phyloP scores from a whole-genome alignment of 1,284 basidiomycete species.

The Coniferiporia sulphurascens region DNA sequence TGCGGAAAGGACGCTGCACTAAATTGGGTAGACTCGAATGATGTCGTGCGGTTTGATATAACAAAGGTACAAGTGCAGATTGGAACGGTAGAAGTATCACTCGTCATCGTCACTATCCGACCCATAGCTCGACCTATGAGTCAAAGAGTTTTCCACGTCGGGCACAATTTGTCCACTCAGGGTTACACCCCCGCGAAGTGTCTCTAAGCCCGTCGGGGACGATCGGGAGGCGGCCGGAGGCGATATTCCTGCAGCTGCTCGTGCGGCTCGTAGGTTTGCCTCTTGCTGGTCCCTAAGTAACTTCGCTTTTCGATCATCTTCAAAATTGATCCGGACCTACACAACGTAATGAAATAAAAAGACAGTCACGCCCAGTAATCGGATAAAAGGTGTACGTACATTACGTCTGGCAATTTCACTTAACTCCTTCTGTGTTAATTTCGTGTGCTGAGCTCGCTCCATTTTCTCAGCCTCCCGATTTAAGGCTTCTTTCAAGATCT shows the following conservation, averaged over 20 bases:
- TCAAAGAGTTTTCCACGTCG: constrained; percentile 14
- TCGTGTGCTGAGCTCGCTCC: constrained; percentile 40
- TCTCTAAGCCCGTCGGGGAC: constrained; percentile 16
- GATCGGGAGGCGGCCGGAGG: constrained; percentile 7
- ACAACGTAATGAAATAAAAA: constrained; percentile 9
- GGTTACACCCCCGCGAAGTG: constrained; percentile 25
- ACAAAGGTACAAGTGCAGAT: not conserved
- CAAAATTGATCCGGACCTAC: constrained; percentile 66
- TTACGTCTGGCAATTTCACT: constrained; percentile 49
- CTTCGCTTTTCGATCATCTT: constrained; percentile 66
- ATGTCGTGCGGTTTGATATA: not conserved
- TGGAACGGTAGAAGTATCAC: not conserved
- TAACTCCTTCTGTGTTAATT: constrained; percentile 51
- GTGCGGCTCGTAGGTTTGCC: constrained; percentile 42
- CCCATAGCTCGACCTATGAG: constrained; percentile 19
- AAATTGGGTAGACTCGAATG: not conserved
- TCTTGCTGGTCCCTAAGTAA: constrained; percentile 52
- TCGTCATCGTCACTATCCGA: constrained; percentile 10
- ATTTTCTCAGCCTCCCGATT: constrained; percentile 51
- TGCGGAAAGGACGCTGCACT: not conserved
- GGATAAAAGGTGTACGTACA: constrained; percentile 29
- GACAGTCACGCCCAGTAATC: not conserved
- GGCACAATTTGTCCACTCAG: constrained; percentile 19
- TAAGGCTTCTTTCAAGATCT: constrained; percentile 57
- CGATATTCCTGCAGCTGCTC: constrained; percentile 26